Conservation (phyloP, 208 protist genomes). For the Trypanosoma caninum region DNA sequence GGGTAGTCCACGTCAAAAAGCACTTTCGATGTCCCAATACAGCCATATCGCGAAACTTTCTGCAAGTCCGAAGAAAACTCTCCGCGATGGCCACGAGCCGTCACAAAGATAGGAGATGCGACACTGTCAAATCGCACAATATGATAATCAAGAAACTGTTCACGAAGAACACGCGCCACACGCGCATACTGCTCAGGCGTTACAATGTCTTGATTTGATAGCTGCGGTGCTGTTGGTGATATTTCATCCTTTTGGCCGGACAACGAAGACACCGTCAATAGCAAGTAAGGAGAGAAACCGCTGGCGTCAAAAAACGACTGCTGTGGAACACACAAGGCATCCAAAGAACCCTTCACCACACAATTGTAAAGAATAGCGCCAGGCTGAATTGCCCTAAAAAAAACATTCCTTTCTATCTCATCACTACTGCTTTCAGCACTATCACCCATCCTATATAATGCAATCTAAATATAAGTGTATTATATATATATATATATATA, state of each 20-base stretch:
- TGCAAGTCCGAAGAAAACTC: conserved; percentile 57
- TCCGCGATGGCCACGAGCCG: conserved; percentile 52
- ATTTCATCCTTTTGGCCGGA: too few species aligned
- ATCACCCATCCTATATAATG: neutral
- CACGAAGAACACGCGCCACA: conserved; percentile 13
- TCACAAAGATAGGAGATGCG: conserved; percentile 51
- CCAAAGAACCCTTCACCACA: conserved; percentile 25
- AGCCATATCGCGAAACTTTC: conserved; percentile 43
- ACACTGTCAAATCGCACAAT: conserved; percentile 51
- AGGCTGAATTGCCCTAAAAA: conserved; percentile 45
- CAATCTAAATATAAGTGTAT: too few species aligned
- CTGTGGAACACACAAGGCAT: conserved; percentile 53
- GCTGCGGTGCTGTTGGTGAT: neutral
- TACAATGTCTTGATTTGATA: neutral
- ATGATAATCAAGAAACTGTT: conserved; percentile 59
- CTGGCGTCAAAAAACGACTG: conserved; percentile 34
- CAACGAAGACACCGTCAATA: neutral
- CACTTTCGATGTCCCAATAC: conserved; percentile 31
- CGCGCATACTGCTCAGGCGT: conserved; percentile 11
- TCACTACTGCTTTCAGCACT: conserved; percentile 8
- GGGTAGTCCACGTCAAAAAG: conserved; percentile 35
- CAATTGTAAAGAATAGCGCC: conserved; percentile 37
- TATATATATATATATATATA: too few species aligned
- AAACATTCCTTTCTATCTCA: conserved; percentile 40
- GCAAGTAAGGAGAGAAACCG: conserved; percentile 28